phyloP scores from a whole-genome alignment of 441 rosid species.

The Cnidoscolus chayamansa region DNA sequence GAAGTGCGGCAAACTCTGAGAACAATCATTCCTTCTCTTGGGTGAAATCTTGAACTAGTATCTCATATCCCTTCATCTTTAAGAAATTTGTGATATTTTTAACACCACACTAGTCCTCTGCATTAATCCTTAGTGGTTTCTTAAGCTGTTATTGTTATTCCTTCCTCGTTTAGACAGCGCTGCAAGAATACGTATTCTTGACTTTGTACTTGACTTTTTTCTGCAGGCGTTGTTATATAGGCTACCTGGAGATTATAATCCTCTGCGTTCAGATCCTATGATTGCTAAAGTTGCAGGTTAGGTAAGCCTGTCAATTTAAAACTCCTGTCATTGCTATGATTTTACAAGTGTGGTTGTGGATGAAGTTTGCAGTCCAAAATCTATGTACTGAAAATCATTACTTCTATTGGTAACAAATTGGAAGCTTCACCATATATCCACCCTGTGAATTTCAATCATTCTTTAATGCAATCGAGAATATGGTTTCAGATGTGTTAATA shows the following conservation, averaged over 20 bases:
- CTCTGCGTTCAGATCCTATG: constrained; percentile 85
- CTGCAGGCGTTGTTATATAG: constrained; percentile 88
- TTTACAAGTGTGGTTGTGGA: background rate
- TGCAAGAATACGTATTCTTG: constrained; percentile 20
- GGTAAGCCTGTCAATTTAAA: constrained; percentile 24
- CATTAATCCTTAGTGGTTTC: background rate
- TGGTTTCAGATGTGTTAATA: background rate
- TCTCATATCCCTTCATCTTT: background rate
- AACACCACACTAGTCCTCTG: background rate
- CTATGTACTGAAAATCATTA: background rate
- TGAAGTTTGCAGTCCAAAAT: background rate
- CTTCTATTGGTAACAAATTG: background rate
- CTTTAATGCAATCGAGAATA: background rate
- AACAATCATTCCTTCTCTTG: background rate
- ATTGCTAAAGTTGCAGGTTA: constrained; percentile 77
- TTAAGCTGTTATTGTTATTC: background rate
- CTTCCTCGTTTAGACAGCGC: background rate
- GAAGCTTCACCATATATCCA: background rate
- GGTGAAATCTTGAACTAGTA: background rate
- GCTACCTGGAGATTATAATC: constrained; percentile 93
- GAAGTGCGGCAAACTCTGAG: background rate
- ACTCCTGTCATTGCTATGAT: constrained; percentile 1
- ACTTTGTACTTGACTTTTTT: constrained; percentile 18
- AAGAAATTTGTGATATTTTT: background rate
- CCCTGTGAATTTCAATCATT: background rate